Evolutionary conservation across 108 stramenopile genomes (phyloP).

Genomic region (Fragilariopsis cylindrus): DNA sequence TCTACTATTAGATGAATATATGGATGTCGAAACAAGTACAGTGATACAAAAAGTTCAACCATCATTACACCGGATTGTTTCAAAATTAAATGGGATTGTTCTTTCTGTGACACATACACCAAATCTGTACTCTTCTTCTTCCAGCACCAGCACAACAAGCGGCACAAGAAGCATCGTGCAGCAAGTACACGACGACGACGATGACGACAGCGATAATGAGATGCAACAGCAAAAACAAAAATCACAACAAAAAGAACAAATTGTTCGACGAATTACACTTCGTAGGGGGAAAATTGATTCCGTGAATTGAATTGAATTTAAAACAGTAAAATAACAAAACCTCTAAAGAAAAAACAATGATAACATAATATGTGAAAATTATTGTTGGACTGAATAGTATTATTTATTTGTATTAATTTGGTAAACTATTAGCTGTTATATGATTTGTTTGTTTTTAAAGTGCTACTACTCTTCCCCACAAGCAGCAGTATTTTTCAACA

Average conservation of each 20-base stretch:
- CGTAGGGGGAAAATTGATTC: conserved; percentile 1
- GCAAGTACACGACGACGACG: too few species aligned
- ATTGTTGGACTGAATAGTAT: too few species aligned
- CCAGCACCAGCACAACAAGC: background rate
- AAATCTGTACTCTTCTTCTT: conserved; percentile 21
- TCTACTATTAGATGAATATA: conserved; percentile 56
- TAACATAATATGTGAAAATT: too few species aligned
- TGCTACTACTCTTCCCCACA: background rate
- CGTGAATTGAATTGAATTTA: background rate
- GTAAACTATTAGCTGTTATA: too few species aligned
- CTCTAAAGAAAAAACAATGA: too few species aligned
- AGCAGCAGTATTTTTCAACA: too few species aligned
- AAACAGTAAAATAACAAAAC: too few species aligned
- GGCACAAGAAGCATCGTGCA: too few species aligned
- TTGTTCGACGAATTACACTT: conserved; percentile 5
- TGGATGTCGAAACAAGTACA: conserved; percentile 49
- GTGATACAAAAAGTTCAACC: conserved; percentile 35
- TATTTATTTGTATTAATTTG: too few species aligned
- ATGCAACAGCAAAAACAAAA: too few species aligned
- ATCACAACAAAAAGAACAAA: background rate
- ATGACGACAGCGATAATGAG: too few species aligned
- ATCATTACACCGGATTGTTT: conserved; percentile 7
- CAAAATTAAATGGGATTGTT: conserved; percentile 32
- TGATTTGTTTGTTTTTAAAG: background rate
- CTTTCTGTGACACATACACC: conserved; percentile 51